Evolutionary conservation across 1,139 yeast genomes (phyloP), one percentile per base, ranked within the genome.

Genomic region (Hansenula anomala): DNA sequence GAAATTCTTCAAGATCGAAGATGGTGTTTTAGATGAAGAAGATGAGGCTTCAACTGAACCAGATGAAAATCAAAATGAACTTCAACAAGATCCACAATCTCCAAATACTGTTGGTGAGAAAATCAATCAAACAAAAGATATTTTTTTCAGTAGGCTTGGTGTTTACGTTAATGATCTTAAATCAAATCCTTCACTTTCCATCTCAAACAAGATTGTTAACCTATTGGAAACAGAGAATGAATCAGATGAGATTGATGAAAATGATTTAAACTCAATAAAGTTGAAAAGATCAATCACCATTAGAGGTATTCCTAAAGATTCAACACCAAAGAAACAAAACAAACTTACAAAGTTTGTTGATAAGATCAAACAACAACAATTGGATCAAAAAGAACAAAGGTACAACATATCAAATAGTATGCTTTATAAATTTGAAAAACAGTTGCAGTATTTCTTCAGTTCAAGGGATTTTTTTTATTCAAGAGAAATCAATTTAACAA

Each of bases 381-480:
- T 41, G 6, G 36, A 37, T n/a, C 30, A 28, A 46, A 31, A 45
- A 16, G n/a, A 11, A 11, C 27, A 16, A 24, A 9, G 14, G n/a
- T 32, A 32, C n/a, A 7, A 22, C 3, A 16, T 52, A 3, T 43
- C 54, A 10, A 42, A 38, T 17, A 27, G 40, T 3, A 49, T 50
- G 51, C 31, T 51, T 2, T 28, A 15, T 11, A 53, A 53, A 31
- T 47, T 52, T 34, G 52, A 48, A 29, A 47, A 36, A 28, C 54
- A 49, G 24, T 36, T 53, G 6, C 25, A 27, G 10, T 14, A 9
- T 2, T 46, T 44, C 26, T 51, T 46, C 36, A 44, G 42, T 24
- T 34, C 49, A 2, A 49, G 45, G 11, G 54, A 49, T 28, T 52
- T 53, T 29, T 53, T 45, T 32, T 53, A 52, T 26, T 51, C 55